Evolutionary conservation across 1,284 basidiomycete species (phyloP).

Genomic region (Pseudozyma flocculosa): DNA sequence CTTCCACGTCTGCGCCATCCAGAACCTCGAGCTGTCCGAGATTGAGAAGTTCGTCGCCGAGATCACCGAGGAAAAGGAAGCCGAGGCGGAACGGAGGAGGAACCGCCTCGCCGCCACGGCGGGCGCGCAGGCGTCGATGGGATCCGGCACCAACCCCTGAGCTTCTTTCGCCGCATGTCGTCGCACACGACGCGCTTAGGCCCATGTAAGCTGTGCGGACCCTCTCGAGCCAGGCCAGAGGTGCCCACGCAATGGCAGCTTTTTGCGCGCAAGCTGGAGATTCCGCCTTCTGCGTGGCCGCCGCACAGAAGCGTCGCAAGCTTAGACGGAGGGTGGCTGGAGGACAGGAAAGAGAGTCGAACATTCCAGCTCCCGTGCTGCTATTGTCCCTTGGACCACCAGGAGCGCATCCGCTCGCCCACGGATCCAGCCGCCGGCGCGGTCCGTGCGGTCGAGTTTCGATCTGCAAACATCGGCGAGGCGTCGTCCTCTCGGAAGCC

Average conservation of each 20-base stretch:
- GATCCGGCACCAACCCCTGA: neutral
- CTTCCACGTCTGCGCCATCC: neutral
- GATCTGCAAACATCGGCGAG: slow-evolving; percentile 15
- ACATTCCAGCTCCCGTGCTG: neutral
- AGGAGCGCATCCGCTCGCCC: neutral
- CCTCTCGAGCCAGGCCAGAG: no score
- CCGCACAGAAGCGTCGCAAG: no score
- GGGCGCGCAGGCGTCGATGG: slow-evolving; percentile 51
- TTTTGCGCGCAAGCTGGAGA: no score
- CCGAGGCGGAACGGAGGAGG: slow-evolving; percentile 54
- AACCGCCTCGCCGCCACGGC: slow-evolving; percentile 55
- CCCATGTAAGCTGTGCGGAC: no score
- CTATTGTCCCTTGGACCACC: neutral
- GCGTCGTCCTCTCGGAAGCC: slow-evolving; percentile 3
- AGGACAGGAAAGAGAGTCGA: neutral
- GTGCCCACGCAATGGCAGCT: no score
- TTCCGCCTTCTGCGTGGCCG: no score
- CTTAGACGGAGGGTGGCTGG: no score
- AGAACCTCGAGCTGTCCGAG: slow-evolving; percentile 49
- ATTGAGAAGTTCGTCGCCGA: slow-evolving; percentile 54
- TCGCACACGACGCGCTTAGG: no score
- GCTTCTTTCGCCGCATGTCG: neutral
- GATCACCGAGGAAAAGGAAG: slow-evolving; percentile 56
- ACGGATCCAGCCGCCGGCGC: neutral
- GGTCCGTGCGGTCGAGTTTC: slow-evolving; percentile 8